These are phyloP conservation scores for Xylaria sp. DNA, from an alignment of 2,329 filamentous ascomycete species.

Conservation along the genomic window DNA sequence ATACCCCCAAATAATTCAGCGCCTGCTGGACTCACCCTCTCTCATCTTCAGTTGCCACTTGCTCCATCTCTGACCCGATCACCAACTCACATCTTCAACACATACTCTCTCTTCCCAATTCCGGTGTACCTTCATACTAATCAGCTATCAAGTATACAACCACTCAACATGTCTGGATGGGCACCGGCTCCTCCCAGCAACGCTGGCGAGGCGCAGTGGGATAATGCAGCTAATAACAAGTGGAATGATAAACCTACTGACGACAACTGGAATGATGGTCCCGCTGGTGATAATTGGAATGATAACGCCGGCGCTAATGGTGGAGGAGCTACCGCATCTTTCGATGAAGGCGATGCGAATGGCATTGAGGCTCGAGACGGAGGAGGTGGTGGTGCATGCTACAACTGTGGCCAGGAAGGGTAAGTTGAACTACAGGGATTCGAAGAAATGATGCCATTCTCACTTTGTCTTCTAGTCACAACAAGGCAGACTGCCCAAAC, in stretches of 20 bases:
- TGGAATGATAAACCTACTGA: conserved; percentile 13
- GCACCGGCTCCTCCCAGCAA: conserved; percentile 2
- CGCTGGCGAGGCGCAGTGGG: conserved; percentile 13
- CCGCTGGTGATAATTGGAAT: conserved; percentile 5
- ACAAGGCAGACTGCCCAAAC: conserved; percentile 70
- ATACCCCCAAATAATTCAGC: neutral
- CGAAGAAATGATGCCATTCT: conserved; percentile 33
- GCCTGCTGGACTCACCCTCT: neutral
- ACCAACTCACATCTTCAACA: too few species aligned
- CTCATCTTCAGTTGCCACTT: too few species aligned
- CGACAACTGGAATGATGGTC: neutral
- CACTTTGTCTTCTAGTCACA: conserved; percentile 59
- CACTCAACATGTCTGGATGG: conserved; percentile 28
- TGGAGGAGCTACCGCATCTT: conserved; percentile 12
- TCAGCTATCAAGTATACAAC: neutral
- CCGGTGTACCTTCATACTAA: conserved; percentile 9
- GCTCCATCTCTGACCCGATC: neutral
- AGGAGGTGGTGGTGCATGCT: conserved; percentile 48
- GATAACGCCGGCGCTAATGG: neutral
- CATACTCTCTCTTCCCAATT: neutral
- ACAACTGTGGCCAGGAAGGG: conserved; percentile 68
- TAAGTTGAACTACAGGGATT: conserved; percentile 43
- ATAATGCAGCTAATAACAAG: neutral
- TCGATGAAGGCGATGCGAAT: conserved; percentile 19
- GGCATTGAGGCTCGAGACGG: conserved; percentile 36